These are phyloP conservation scores for Fagopyrum esculentum DNA, from an alignment of 148 eudicot species.

Conservation along the genomic window DNA sequence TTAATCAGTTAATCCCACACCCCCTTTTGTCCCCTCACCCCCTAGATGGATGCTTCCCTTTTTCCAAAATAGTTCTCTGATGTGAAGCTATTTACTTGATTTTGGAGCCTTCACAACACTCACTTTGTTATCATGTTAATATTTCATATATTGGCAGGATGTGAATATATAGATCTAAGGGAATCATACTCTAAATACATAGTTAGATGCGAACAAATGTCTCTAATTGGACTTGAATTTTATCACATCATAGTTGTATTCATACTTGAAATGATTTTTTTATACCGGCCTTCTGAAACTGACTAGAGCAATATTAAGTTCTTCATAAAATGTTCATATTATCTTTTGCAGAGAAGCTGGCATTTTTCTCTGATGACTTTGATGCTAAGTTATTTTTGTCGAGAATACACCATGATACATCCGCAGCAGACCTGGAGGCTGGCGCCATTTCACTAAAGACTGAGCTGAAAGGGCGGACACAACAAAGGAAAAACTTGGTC, in stretches of 20 bases:
- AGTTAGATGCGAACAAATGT: background rate
- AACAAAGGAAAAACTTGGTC: slow-evolving; percentile 85
- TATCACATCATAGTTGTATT: background rate
- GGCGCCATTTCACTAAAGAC: slow-evolving; percentile 82
- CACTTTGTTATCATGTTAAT: background rate
- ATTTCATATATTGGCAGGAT: background rate
- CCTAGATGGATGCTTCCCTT: background rate
- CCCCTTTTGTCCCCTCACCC: too few relatives aligned
- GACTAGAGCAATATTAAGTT: background rate
- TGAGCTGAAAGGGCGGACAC: slow-evolving; percentile 87
- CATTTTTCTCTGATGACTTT: slow-evolving; percentile 85
- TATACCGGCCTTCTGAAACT: background rate
- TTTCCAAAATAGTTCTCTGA: background rate
- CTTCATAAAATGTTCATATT: slow-evolving; percentile 5
- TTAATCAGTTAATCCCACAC: too few relatives aligned
- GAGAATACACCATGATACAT: slow-evolving; percentile 83
- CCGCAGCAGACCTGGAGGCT: slow-evolving; percentile 85
- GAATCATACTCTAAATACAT: background rate
- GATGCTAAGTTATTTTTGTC: slow-evolving; percentile 82
- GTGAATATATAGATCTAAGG: background rate
- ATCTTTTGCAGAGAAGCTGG: slow-evolving; percentile 66
- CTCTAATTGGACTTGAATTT: too few relatives aligned
- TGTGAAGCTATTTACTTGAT: background rate
- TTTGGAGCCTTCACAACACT: background rate
- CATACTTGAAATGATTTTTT: background rate